Evolutionary conservation across 2,329 filamentous ascomycete genomes (phyloP).

Genomic region (Sporothrix sp.): DNA sequence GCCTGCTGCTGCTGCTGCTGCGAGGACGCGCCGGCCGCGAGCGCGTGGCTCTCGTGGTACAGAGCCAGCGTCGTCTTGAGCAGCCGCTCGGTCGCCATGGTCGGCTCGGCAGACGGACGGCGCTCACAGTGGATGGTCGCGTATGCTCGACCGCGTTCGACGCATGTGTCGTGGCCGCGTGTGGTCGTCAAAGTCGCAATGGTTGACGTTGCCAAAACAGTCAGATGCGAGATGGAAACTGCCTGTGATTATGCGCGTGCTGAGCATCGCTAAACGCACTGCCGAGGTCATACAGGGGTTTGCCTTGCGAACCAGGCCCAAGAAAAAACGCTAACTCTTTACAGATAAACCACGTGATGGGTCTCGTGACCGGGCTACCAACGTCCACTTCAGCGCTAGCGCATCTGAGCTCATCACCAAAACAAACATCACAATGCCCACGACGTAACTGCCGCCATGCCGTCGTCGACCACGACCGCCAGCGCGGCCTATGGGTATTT

Average conservation of each 20-base stretch:
- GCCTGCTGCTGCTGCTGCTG: conserved; percentile 26
- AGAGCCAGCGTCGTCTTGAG: conserved; percentile 56
- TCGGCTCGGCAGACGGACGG: conserved; percentile 5
- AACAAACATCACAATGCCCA: not conserved
- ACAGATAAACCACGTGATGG: no score
- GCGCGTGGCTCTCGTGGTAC: conserved; percentile 41
- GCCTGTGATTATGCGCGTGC: not conserved
- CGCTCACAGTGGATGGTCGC: not conserved
- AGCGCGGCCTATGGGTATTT: not conserved
- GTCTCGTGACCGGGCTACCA: no score
- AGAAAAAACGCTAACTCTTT: not conserved
- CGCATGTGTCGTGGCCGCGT: not conserved
- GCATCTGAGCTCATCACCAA: no score
- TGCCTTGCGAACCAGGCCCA: not conserved
- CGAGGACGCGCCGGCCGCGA: not conserved
- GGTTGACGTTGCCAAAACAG: not conserved
- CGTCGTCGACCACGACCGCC: not conserved
- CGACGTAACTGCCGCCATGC: not conserved
- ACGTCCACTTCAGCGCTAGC: no score
- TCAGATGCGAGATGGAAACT: not conserved
- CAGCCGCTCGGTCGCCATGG: conserved; percentile 58
- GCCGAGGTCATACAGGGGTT: conserved; percentile 1
- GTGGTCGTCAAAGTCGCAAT: no score
- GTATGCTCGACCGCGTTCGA: not conserved
- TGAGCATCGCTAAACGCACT: conserved; percentile 3